Conservation (phyloP, 192 early-diverging fungal species). For the Gonapodya sp. region DNA sequence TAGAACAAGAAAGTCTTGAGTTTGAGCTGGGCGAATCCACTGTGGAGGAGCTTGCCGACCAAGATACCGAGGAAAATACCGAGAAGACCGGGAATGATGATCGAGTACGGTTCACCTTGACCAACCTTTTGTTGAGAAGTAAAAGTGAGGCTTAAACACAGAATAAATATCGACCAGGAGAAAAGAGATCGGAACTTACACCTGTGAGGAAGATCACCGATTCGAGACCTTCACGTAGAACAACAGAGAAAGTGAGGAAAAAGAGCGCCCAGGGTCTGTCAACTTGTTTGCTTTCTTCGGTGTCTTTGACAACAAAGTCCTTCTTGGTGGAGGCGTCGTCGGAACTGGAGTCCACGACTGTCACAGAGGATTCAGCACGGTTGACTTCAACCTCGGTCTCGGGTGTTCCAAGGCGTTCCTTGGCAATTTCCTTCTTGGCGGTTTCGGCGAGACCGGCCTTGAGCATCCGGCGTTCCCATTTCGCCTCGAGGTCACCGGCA, state of each 20-base stretch:
- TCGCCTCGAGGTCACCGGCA: slow-evolving; percentile 61
- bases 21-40: neutral
- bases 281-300: neutral
- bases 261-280: neutral
- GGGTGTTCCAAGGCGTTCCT: neutral
- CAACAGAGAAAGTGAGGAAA: slow-evolving; percentile 5
- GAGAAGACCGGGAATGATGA: neutral
- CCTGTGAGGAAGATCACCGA: slow-evolving; percentile 12
- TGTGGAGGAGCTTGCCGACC: neutral
- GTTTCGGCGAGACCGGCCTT: slow-evolving; percentile 14
- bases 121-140: too few species aligned
- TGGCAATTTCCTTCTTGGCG: neutral
- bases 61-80: slow-evolving; percentile 6
- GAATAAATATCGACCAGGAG: too few species aligned
- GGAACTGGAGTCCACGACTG: neutral
- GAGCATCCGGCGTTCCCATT: slow-evolving; percentile 61
- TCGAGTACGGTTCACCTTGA: slow-evolving; percentile 6
- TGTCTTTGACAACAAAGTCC: neutral
- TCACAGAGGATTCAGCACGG: neutral
- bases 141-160: too few species aligned
- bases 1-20: slow-evolving; percentile 5
- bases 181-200: too few species aligned
- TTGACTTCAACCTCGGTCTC: neutral
- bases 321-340: neutral
- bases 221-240: slow-evolving; percentile 12